These are phyloP conservation scores for Lepidium sativum DNA, from an alignment of 345 rosid species.

Conservation along the genomic window DNA sequence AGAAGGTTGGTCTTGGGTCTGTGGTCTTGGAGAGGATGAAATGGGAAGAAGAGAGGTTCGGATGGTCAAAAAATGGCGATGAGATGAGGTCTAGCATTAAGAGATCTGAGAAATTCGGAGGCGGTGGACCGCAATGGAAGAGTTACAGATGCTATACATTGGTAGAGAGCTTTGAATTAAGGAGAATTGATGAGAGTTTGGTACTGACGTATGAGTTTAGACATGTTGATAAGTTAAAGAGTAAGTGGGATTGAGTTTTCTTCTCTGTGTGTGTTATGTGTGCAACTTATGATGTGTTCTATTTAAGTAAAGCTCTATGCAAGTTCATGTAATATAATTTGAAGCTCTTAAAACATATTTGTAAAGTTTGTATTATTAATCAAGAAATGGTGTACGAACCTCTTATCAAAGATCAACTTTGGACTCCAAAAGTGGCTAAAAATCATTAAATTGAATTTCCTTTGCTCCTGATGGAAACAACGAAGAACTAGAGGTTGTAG, in stretches of 20 bases:
- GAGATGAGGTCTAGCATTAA: background rate
- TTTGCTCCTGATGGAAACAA: too few species aligned
- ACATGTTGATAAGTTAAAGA: constrained; percentile 32
- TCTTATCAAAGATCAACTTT: too few species aligned
- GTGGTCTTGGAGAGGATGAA: too few species aligned
- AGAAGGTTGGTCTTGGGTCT: constrained; percentile 35
- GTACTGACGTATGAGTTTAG: constrained; percentile 40
- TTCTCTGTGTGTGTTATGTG: background rate
- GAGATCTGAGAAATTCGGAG: constrained; percentile 20
- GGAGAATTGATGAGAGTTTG: constrained; percentile 49
- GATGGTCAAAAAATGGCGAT: constrained; percentile 27
- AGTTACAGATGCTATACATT: constrained; percentile 41
- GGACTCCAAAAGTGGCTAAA: too few species aligned
- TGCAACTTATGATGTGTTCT: background rate
- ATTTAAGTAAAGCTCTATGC: background rate
- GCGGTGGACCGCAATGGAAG: constrained; percentile 27
- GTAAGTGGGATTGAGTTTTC: constrained; percentile 34
- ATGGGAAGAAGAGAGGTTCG: constrained; percentile 41
- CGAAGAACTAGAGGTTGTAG: too few species aligned
- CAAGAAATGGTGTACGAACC: background rate
- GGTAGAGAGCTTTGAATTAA: constrained; percentile 56
- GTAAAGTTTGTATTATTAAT: background rate
- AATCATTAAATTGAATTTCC: too few species aligned
- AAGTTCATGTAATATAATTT: background rate
- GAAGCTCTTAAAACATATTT: background rate